These are phyloP conservation scores for Helotiales sp. DNA, from an alignment of 2,329 filamentous ascomycete genomes.

Conservation along the genomic window DNA sequence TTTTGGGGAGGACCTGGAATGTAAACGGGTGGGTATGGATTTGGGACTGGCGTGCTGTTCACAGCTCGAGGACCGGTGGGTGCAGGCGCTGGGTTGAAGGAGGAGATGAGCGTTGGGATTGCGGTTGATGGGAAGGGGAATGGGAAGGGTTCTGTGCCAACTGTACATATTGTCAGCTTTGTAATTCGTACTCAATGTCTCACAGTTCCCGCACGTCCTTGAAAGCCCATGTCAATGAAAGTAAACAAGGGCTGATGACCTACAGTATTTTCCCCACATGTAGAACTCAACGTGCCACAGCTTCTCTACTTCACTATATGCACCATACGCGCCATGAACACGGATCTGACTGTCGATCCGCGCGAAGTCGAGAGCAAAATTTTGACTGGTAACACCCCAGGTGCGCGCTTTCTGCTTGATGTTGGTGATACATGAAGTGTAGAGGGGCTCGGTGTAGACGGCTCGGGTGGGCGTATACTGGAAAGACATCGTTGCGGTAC, in stretches of 20 bases:
- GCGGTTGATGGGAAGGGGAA: conserved; percentile 13
- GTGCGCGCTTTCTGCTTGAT: conserved; percentile 11
- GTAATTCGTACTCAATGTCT: not conserved
- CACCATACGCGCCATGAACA: conserved; percentile 6
- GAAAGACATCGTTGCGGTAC: not conserved
- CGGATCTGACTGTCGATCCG: conserved; percentile 4
- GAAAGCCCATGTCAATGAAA: no score
- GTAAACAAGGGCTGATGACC: not conserved
- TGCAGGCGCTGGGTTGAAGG: conserved; percentile 5
- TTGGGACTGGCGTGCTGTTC: conserved; percentile 6
- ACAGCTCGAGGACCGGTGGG: not conserved
- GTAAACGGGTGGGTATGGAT: conserved; percentile 10
- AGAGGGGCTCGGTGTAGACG: not conserved
- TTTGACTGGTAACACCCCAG: not conserved
- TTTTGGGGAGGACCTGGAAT: not conserved
- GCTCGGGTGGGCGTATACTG: not conserved
- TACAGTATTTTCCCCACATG: conserved; percentile 7
- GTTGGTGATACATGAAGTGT: conserved; percentile 6
- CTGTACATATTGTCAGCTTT: not conserved
- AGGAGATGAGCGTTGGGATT: not conserved
- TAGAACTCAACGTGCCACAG: conserved; percentile 14
- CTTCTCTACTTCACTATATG: conserved; percentile 9
- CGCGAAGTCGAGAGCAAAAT: not conserved
- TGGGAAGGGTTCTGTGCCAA: conserved; percentile 6
- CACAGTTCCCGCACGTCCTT: no score